These are phyloP conservation scores for Pichia sp. DNA, from an alignment of 1,139 yeast genomes.

Conservation along the genomic window DNA sequence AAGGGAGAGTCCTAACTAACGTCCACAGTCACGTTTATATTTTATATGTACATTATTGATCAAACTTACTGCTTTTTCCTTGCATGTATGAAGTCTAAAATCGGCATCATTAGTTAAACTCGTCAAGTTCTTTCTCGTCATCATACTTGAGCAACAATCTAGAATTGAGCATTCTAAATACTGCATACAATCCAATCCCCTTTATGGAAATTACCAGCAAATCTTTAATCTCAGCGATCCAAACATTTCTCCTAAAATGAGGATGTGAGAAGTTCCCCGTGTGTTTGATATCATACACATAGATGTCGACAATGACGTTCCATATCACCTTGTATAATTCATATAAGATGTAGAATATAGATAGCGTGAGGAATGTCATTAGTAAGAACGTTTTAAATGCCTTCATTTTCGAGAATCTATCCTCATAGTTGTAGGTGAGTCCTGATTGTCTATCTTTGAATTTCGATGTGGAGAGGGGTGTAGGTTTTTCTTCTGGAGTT, in stretches of 20 bases:
- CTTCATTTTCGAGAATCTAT: constrained; percentile 5
- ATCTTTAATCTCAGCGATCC: constrained; percentile 9
- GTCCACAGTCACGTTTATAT: too few relatives aligned
- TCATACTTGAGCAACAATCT: constrained; percentile 17
- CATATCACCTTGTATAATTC: constrained; percentile 2
- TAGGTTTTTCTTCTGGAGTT: too few relatives aligned
- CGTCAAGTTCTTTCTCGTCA: constrained; percentile 22
- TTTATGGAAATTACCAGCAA: constrained; percentile 13
- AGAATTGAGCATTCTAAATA: constrained; percentile 17
- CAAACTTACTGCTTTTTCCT: too few relatives aligned
- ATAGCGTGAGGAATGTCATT: constrained; percentile 1
- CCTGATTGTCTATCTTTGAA: constrained; percentile 6
- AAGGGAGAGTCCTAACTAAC: too few relatives aligned
- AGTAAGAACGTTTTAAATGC: constrained; percentile 6
- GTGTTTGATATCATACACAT: constrained; percentile 8
- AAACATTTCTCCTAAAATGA: constrained; percentile 3
- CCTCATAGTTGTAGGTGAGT: constrained; percentile 9
- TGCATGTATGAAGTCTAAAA: too few relatives aligned
- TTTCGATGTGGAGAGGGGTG: constrained; percentile 4
- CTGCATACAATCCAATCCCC: constrained; percentile 9
- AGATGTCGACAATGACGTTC: constrained; percentile 6
- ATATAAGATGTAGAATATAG: background rate
- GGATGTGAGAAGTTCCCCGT: constrained; percentile 3
- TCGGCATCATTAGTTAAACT: constrained; percentile 20
- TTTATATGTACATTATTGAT: too few relatives aligned